Percentiles rank a stretch among this genome's conserved stretches.
Conservation (phyloP, 768 basidiomycete species). For the Trametes maxima region DNA sequence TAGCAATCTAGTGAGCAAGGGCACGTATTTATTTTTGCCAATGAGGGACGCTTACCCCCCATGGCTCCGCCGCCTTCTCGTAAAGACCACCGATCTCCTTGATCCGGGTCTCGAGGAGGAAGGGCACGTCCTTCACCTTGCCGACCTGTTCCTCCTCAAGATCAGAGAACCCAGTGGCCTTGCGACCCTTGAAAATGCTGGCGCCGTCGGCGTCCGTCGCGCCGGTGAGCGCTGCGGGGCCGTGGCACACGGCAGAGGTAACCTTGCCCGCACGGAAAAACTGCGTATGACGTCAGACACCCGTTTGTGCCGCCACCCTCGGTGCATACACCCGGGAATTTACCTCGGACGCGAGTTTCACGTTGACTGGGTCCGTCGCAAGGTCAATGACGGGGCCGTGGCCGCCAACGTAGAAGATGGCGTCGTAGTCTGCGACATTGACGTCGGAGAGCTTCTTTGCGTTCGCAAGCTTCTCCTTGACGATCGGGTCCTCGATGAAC, state of each 20-base stretch:
- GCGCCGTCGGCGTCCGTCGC: constrained; percentile 57
- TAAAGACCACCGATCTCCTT: constrained; percentile 64
- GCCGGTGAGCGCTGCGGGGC: constrained; percentile 68
- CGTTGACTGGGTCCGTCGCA: constrained; percentile 55
- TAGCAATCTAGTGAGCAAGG: neutral
- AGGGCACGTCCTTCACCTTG: constrained; percentile 57
- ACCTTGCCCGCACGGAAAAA: constrained; percentile 71
- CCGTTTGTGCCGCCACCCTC: neutral
- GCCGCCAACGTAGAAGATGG: constrained; percentile 79
- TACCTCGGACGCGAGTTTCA: constrained; percentile 58
- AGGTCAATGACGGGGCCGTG: constrained; percentile 80
- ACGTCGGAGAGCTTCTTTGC: constrained; percentile 67
- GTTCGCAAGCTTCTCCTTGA: constrained; percentile 51
- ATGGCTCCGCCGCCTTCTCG: constrained; percentile 57
- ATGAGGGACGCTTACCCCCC: constrained; percentile 48
- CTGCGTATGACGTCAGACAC: constrained; percentile 35
- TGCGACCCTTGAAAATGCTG: constrained; percentile 64
- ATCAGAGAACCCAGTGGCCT: constrained; percentile 71
- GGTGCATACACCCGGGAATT: neutral
- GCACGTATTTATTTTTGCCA: neutral
- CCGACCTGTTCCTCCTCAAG: constrained; percentile 57
- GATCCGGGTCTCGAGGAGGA: constrained; percentile 70
- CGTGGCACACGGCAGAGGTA: constrained; percentile 78
- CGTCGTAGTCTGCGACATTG: constrained; percentile 62
- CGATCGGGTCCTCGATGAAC: constrained; percentile 59